Percentiles rank a stretch among this genome's conserved stretches.
Evolutionary conservation across 257 asterid species (phyloP).

Genomic region (Ilex asprella): DNA sequence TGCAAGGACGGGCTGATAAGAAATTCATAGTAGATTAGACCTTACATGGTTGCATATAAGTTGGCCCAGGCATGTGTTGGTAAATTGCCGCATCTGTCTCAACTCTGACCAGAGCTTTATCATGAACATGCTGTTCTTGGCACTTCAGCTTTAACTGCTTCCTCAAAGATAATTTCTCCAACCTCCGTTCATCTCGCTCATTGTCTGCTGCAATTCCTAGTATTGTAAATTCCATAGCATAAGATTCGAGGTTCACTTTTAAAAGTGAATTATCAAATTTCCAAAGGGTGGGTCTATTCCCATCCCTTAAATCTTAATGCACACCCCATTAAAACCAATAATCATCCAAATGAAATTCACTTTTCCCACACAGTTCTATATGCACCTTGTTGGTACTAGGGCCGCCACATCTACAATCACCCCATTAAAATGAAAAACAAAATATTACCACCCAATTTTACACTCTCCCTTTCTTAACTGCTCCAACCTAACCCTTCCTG

Average conservation of each 20-base stretch:
- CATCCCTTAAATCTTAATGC: neutral
- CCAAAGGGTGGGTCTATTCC: neutral
- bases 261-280: conserved; percentile 2
- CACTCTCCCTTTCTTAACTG: too few relatives aligned
- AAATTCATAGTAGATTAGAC: conserved; percentile 7
- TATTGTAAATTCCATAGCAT: conserved; percentile 4
- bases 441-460: too few relatives aligned
- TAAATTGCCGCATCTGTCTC: conserved; percentile 41
- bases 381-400: too few relatives aligned
- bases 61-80: conserved; percentile 56
- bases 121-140: conserved; percentile 51
- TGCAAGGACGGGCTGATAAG: conserved; percentile 4
- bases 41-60: conserved; percentile 67
- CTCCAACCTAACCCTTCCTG: too few relatives aligned
- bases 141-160: conserved; percentile 85
- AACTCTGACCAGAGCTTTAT: conserved; percentile 29
- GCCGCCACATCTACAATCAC: too few relatives aligned
- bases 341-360: too few relatives aligned
- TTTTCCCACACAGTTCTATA: too few relatives aligned
- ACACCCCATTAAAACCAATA: too few relatives aligned
- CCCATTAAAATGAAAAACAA: too few relatives aligned
- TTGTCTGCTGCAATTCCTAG: conserved; percentile 60
- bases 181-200: conserved; percentile 63
- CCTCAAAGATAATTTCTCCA: conserved; percentile 78
- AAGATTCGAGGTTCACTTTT: neutral